phyloP scores from a whole-genome alignment of 176 grass and related monocot species.

The Eremochloa ophiuroides region DNA sequence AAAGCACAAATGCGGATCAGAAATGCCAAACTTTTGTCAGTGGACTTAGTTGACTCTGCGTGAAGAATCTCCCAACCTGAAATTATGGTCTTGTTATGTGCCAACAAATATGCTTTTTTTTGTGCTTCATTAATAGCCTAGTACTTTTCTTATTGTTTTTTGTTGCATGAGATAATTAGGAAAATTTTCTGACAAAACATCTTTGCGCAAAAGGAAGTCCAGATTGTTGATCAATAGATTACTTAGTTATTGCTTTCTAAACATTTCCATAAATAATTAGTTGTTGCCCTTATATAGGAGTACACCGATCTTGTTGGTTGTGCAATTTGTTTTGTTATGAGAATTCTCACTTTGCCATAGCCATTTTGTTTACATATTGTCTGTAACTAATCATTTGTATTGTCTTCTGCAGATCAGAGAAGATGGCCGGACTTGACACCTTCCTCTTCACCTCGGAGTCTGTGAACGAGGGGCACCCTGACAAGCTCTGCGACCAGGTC shows the following conservation, averaged over 20 bases:
- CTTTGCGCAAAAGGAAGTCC: neutral
- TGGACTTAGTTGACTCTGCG: neutral
- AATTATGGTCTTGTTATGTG: neutral
- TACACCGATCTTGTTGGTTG: neutral
- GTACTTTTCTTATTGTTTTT: neutral
- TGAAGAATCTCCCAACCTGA: neutral
- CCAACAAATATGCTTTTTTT: neutral
- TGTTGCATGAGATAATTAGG: neutral
- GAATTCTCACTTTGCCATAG: neutral
- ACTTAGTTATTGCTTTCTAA: neutral
- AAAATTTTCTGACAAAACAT: neutral
- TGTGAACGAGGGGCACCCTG: constrained; percentile 44
- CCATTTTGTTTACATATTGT: neutral
- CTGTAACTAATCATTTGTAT: neutral
- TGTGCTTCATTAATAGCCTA: neutral
- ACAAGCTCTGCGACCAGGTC: constrained; percentile 49
- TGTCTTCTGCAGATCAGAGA: constrained; percentile 21
- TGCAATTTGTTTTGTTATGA: neutral
- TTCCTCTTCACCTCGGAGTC: constrained; percentile 56
- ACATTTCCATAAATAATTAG: neutral
- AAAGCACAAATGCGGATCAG: neutral
- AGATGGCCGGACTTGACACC: constrained; percentile 30
- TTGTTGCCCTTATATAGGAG: neutral
- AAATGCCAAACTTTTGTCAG: neutral
- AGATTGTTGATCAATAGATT: neutral